A percentile compares a stretch with the other conserved stretches of the same genome.
These are phyloP conservation scores for Drechslerella coelobrocha DNA, from an alignment of 2,329 filamentous ascomycete species.

Conservation along the genomic window DNA sequence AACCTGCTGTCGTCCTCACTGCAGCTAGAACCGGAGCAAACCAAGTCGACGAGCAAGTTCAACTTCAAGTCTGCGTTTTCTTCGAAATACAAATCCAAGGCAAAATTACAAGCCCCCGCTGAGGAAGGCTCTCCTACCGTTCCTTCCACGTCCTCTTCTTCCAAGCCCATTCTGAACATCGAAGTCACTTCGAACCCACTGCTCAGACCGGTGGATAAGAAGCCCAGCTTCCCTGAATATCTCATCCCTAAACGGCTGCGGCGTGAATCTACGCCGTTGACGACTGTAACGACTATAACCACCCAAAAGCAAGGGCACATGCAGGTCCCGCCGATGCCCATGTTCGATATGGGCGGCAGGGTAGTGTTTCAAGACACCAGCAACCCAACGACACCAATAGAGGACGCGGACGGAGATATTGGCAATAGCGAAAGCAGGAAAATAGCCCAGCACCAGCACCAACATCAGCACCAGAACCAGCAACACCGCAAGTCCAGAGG, in stretches of 20 bases:
- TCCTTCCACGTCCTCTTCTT: neutral
- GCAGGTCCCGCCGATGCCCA: constrained; percentile 21
- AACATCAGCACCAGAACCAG: constrained; percentile 2
- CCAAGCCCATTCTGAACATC: constrained; percentile 25
- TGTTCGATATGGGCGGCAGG: constrained; percentile 26
- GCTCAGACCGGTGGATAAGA: constrained; percentile 14
- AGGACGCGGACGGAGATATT: neutral
- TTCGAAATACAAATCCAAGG: neutral
- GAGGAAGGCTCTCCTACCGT: neutral
- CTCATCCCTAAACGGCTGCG: constrained; percentile 24
- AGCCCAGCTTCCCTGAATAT: constrained; percentile 19
- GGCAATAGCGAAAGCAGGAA: neutral
- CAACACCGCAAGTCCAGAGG: neutral
- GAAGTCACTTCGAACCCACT: constrained; percentile 39
- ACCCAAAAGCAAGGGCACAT: neutral
- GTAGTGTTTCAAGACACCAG: constrained; percentile 23
- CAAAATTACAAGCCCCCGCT: neutral
- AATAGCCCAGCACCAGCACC: neutral
- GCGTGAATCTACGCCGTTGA: neutral
- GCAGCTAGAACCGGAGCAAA: neutral
- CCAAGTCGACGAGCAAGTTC: neutral
- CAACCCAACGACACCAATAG: neutral
- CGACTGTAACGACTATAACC: neutral
- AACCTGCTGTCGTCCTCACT: constrained; percentile 10
- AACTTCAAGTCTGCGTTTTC: neutral